Conservation (phyloP, 1,284 basidiomycete genomes). For the Boletus albobrunnescens region DNA sequence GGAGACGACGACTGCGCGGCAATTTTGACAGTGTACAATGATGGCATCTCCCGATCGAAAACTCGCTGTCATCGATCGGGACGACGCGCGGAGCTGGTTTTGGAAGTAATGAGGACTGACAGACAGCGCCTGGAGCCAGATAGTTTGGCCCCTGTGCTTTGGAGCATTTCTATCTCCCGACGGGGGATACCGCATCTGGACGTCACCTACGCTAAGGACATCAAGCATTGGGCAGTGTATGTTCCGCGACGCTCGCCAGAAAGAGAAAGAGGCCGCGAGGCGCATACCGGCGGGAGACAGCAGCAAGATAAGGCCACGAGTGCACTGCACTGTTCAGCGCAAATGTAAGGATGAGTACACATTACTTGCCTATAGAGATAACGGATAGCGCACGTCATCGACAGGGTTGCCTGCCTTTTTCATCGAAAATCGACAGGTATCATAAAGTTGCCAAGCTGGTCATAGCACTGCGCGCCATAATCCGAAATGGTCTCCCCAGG, state of each 20-base stretch:
- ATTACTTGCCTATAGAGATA: too few relatives aligned
- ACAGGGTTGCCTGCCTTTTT: constrained; percentile 17
- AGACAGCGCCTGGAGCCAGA: constrained; percentile 5
- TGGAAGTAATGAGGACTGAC: constrained; percentile 8
- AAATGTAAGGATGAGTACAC: not conserved
- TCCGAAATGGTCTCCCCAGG: constrained; percentile 10
- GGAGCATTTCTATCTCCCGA: constrained; percentile 1
- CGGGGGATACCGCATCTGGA: not conserved
- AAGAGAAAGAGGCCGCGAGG: not conserved
- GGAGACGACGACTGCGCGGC: not conserved
- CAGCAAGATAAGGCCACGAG: not conserved
- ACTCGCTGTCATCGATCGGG: constrained; percentile 25
- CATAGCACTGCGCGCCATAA: constrained; percentile 13
- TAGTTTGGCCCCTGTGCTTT: not conserved
- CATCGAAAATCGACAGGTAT: constrained; percentile 11
- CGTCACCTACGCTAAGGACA: not conserved
- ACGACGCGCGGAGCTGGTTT: constrained; percentile 19
- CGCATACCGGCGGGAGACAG: constrained; percentile 5
- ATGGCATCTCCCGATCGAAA: constrained; percentile 27
- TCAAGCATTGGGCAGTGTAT: not conserved
- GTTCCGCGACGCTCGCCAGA: constrained; percentile 1
- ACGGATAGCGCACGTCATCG: too few relatives aligned
- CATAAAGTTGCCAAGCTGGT: constrained; percentile 1
- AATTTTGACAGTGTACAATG: constrained; percentile 11
- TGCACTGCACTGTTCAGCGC: constrained; percentile 1